Conservation (phyloP, 2,329 filamentous ascomycete genomes). For the Aspergillus brunneoviolaceus region DNA sequence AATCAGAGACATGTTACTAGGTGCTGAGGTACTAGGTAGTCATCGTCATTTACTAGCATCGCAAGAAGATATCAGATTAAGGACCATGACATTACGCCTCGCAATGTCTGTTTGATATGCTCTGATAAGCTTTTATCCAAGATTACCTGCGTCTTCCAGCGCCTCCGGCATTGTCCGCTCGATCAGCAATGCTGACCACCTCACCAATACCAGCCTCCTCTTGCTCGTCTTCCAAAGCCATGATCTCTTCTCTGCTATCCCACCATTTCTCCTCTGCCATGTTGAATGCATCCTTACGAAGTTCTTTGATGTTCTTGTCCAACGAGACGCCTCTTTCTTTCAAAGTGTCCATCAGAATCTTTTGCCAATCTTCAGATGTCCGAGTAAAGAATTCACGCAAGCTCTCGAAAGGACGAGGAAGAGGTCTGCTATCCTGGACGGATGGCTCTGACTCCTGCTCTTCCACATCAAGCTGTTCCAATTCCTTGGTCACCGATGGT, state of each 20-base stretch:
- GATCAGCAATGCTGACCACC: conserved; percentile 82
- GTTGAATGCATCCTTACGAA: conserved; percentile 86
- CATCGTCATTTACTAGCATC: too few relatives aligned
- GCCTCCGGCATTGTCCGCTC: conserved; percentile 54
- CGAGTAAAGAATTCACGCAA: conserved; percentile 89
- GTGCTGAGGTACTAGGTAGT: too few relatives aligned
- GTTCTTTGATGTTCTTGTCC: conserved; percentile 76
- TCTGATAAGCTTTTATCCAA: not conserved
- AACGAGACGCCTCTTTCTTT: conserved; percentile 60
- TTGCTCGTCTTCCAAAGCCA: conserved; percentile 88
- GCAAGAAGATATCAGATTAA: too few relatives aligned
- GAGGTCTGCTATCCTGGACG: conserved; percentile 73
- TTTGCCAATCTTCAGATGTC: conserved; percentile 88
- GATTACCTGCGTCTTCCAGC: conserved; percentile 46
- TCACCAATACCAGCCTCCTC: conserved; percentile 93
- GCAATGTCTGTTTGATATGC: too few relatives aligned
- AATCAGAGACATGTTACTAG: too few relatives aligned
- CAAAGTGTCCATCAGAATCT: conserved; percentile 73
- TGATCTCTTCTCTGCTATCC: conserved; percentile 94
- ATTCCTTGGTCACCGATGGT: conserved; percentile 35
- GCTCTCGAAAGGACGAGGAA: conserved; percentile 79
- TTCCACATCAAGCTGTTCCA: conserved; percentile 40
- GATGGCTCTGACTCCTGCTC: conserved; percentile 42
- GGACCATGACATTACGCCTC: too few relatives aligned
- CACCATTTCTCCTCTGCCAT: conserved; percentile 97